These are phyloP conservation scores for Suhomyces terraborum DNA, from an alignment of 1,139 yeast species.

Conservation along the genomic window DNA sequence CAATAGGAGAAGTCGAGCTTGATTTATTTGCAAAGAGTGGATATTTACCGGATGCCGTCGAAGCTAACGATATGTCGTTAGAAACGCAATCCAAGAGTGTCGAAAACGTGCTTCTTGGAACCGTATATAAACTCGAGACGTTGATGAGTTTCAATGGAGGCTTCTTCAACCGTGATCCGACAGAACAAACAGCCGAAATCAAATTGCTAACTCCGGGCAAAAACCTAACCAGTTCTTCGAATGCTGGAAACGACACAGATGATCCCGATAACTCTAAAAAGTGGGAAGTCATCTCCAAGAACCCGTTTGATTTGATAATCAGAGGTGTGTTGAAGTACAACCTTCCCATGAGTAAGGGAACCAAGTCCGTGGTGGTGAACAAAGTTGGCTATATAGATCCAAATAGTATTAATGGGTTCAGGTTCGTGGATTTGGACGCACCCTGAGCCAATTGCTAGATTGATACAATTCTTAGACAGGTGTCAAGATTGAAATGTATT, in stretches of 20 bases:
- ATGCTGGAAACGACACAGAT: conserved; percentile 13
- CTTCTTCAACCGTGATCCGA: conserved; percentile 61
- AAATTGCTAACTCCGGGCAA: conserved; percentile 76
- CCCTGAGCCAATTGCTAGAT: background rate
- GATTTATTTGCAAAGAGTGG: conserved; percentile 88
- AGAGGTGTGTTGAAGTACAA: conserved; percentile 81
- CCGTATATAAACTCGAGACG: conserved; percentile 64
- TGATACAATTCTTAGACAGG: conserved; percentile 5
- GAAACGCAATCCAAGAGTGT: conserved; percentile 21
- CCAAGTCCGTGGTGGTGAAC: conserved; percentile 62
- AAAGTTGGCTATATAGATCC: conserved; percentile 65
- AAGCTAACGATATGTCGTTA: conserved; percentile 6
- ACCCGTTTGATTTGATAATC: conserved; percentile 84
- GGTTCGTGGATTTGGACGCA: conserved; percentile 4
- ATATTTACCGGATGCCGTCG: conserved; percentile 33
- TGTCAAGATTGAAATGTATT: conserved; percentile 1
- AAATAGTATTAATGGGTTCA: conserved; percentile 15
- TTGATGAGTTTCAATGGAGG: conserved; percentile 80
- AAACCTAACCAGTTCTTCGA: conserved; percentile 46
- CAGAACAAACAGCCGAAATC: conserved; percentile 64
- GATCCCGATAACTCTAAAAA: conserved; percentile 49
- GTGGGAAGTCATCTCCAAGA: conserved; percentile 76
- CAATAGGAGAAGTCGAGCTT: conserved; percentile 66
- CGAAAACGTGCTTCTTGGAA: conserved; percentile 78
- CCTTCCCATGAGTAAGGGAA: conserved; percentile 62